Percentiles rank a stretch among this genome's conserved stretches.
Conservation (phyloP, 106 monocot species). For the Dendrobium chrysotoxum region DNA sequence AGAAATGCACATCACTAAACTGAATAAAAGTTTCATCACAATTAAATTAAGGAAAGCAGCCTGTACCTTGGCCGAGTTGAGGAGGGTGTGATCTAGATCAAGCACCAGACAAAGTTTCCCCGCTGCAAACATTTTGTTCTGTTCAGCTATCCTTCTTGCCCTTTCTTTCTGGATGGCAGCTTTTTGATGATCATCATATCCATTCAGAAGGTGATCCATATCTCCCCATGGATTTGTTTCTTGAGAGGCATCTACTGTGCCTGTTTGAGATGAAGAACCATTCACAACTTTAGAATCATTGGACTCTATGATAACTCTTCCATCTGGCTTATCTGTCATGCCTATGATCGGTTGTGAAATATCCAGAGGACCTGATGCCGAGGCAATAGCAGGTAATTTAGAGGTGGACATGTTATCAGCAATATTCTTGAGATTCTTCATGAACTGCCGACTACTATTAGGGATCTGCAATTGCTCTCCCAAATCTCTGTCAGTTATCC, state of each 20-base stretch:
- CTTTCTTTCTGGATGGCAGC: conserved; percentile 88
- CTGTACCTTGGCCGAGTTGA: conserved; percentile 95
- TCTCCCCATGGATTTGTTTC: conserved; percentile 52
- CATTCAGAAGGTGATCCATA: conserved; percentile 81
- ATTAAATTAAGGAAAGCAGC: neutral
- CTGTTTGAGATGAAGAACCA: conserved; percentile 6
- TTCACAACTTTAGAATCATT: conserved; percentile 24
- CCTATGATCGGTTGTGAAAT: conserved; percentile 17
- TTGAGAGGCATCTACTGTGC: conserved; percentile 11
- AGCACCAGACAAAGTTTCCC: conserved; percentile 81
- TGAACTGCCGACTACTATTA: conserved; percentile 16
- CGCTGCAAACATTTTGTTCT: conserved; percentile 84
- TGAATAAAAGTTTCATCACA: neutral
- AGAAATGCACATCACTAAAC: conserved; percentile 23
- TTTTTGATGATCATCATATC: conserved; percentile 85
- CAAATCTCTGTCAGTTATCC: conserved; percentile 19
- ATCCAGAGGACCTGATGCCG: conserved; percentile 9
- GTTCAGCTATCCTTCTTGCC: conserved; percentile 87
- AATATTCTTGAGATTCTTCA: conserved; percentile 24
- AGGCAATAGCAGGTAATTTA: neutral
- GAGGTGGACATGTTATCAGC: conserved; percentile 24
- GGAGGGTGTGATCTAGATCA: conserved; percentile 97
- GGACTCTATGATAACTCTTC: neutral
- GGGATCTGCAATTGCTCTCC: conserved; percentile 33
- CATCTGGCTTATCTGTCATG: conserved; percentile 14